Evolutionary conservation across 139 green algal genomes (phyloP).

Genomic region (Volvox reticuliferus): DNA sequence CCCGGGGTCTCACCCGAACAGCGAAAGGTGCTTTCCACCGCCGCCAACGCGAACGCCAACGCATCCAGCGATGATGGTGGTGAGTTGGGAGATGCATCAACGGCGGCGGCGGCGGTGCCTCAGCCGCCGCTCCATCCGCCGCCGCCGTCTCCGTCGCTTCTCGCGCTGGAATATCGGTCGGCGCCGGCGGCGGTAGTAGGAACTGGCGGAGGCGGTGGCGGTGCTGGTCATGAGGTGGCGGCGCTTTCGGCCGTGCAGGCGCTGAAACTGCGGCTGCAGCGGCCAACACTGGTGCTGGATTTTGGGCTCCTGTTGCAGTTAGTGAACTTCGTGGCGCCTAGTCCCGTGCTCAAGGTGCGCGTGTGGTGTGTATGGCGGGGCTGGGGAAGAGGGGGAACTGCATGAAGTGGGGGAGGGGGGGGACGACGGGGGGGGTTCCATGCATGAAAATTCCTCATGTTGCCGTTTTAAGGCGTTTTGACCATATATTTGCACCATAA

Average conservation of each 20-base stretch:
- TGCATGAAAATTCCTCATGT: too few relatives aligned
- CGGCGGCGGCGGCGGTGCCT: not conserved
- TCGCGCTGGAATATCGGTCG: conserved; percentile 61
- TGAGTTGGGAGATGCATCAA: not conserved
- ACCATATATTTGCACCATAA: too few relatives aligned
- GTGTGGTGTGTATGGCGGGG: not conserved
- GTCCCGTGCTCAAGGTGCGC: conserved; percentile 46
- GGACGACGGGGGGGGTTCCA: too few relatives aligned
- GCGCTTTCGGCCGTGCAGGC: not conserved
- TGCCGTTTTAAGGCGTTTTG: too few relatives aligned
- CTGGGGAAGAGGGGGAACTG: too few relatives aligned
- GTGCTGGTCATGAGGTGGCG: not conserved
- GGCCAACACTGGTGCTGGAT: conserved; percentile 87
- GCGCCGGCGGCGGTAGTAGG: not conserved
- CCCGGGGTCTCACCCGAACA: conserved; percentile 74
- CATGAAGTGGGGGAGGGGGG: too few relatives aligned
- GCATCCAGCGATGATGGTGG: not conserved
- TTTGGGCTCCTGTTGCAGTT: conserved; percentile 89
- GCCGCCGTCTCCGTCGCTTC: conserved; percentile 62
- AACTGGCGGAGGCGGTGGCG: not conserved
- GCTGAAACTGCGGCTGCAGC: conserved; percentile 84
- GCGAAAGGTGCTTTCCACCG: conserved; percentile 76
- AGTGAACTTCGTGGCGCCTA: conserved; percentile 82
- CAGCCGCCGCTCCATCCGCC: too few relatives aligned
- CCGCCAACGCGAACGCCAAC: not conserved